These are phyloP conservation scores for Globisporangium uncinulatum DNA, from an alignment of 352 stramenopile species.

Conservation along the genomic window DNA sequence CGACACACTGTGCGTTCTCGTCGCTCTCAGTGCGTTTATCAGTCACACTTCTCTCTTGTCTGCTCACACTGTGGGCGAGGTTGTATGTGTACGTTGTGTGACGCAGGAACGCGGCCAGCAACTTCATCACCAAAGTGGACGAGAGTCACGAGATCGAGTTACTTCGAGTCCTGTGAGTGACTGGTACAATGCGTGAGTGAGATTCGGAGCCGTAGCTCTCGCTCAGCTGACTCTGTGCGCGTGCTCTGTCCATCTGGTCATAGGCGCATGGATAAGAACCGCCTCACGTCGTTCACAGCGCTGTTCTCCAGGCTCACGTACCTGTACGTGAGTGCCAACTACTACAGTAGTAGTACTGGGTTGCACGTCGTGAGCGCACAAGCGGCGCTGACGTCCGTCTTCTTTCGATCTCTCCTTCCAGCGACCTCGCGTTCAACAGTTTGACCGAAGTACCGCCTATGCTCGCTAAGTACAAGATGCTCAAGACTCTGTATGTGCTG, in stretches of 20 bases:
- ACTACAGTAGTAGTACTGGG: background rate
- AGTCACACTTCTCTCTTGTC: background rate
- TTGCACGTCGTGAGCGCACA: background rate
- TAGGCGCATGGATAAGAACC: conserved; percentile 2
- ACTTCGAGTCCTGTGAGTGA: conserved; percentile 1
- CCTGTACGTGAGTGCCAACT: conserved; percentile 2
- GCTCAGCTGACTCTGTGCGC: background rate
- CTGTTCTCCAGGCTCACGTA: conserved; percentile 1
- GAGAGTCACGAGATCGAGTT: background rate
- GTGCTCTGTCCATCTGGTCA: background rate
- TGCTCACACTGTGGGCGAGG: background rate
- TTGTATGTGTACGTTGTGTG: background rate
- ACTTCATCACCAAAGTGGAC: conserved; percentile 3
- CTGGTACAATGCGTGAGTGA: background rate
- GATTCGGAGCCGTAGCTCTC: background rate
- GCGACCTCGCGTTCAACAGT: conserved; percentile 5
- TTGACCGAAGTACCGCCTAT: background rate
- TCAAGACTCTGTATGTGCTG: conserved; percentile 4
- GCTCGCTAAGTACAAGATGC: background rate
- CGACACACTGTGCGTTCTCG: background rate
- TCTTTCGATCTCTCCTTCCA: background rate
- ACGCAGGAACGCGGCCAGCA: background rate
- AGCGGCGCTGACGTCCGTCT: background rate
- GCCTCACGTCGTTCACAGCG: background rate
- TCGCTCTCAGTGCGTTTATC: background rate